Conservation (phyloP, 2,329 filamentous ascomycete genomes). For the Myriosclerotinia duriaeana region DNA sequence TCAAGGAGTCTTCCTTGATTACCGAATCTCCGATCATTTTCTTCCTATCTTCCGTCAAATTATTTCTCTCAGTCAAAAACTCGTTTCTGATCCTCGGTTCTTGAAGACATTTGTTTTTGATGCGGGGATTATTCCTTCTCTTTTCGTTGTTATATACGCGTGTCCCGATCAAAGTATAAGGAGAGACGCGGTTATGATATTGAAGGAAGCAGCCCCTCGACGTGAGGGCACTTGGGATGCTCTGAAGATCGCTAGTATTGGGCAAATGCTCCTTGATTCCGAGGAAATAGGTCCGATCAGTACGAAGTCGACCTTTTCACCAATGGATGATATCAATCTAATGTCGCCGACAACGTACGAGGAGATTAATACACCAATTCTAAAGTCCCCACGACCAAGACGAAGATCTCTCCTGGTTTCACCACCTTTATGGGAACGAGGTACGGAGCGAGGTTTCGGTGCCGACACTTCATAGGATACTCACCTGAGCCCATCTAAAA, state of each 20-base stretch:
- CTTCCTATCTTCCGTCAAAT: constrained; percentile 27
- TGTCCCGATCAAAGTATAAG: constrained; percentile 26
- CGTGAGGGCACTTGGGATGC: constrained; percentile 33
- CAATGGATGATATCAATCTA: constrained; percentile 16
- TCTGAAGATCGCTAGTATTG: constrained; percentile 27
- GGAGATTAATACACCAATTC: constrained; percentile 13
- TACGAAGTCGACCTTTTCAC: constrained; percentile 7
- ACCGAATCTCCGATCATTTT: constrained; percentile 16
- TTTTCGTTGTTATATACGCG: constrained; percentile 30
- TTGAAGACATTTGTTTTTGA: constrained; percentile 33
- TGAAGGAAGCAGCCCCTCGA: constrained; percentile 27
- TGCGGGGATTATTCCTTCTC: constrained; percentile 30
- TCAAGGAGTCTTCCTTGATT: constrained; percentile 23
- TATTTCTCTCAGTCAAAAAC: constrained; percentile 23
- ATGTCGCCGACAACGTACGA: constrained; percentile 17
- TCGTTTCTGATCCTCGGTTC: constrained; percentile 27
- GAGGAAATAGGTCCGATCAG: constrained; percentile 19
- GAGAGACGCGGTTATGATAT: constrained; percentile 29
- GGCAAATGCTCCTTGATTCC: constrained; percentile 20
- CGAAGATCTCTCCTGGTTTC: constrained; percentile 23
- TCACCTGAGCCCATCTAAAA: not conserved
- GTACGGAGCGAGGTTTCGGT: constrained; percentile 4
- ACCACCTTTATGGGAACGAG: constrained; percentile 17
- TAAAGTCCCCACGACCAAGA: constrained; percentile 17
- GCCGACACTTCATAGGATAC: not conserved